Percentiles rank a stretch among this genome's conserved stretches.
These are phyloP conservation scores for Vigna reflexopilosa DNA, from an alignment of 306 rosid genomes.

Conservation along the genomic window DNA sequence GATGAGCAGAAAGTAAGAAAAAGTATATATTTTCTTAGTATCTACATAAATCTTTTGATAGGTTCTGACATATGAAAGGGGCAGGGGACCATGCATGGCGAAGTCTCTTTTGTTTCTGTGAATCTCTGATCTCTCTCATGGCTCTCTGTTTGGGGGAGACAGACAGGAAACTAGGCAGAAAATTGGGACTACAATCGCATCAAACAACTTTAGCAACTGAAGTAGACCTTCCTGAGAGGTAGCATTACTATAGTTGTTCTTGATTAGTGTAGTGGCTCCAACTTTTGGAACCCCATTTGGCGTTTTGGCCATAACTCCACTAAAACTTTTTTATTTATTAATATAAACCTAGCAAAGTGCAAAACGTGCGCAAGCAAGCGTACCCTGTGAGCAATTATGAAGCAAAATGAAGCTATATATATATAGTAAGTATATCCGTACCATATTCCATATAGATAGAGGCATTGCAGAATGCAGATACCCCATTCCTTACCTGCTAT, in stretches of 20 bases:
- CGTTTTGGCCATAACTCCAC: conserved; percentile 50
- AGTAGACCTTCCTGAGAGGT: conserved; percentile 60
- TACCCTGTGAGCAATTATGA: conserved; percentile 34
- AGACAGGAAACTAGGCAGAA: conserved; percentile 57
- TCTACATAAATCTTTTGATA: conserved; percentile 38
- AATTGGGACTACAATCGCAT: conserved; percentile 62
- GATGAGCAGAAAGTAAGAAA: conserved; percentile 31
- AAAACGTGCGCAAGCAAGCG: conserved; percentile 41
- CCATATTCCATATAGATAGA: conserved; percentile 21
- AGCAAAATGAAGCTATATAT: conserved; percentile 29
- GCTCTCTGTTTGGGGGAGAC: conserved; percentile 56
- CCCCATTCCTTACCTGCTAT: conserved; percentile 53
- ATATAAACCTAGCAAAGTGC: conserved; percentile 24
- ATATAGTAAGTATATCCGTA: conserved; percentile 36
- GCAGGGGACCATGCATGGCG: conserved; percentile 58
- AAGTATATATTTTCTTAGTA: conserved; percentile 23
- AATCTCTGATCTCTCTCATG: conserved; percentile 39
- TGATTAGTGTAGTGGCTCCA: conserved; percentile 35
- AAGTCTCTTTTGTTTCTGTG: conserved; percentile 11
- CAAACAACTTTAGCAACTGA: conserved; percentile 66
- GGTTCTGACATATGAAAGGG: conserved; percentile 52
- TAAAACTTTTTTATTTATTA: conserved; percentile 19
- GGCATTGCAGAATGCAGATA: conserved; percentile 29
- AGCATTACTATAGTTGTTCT: conserved; percentile 44
- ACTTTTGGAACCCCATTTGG: conserved; percentile 41